Evolutionary conservation across 768 basidiomycete species (phyloP), one percentile per base, ranked within the genome.

Genomic region (Hygrocybe coccinea): DNA sequence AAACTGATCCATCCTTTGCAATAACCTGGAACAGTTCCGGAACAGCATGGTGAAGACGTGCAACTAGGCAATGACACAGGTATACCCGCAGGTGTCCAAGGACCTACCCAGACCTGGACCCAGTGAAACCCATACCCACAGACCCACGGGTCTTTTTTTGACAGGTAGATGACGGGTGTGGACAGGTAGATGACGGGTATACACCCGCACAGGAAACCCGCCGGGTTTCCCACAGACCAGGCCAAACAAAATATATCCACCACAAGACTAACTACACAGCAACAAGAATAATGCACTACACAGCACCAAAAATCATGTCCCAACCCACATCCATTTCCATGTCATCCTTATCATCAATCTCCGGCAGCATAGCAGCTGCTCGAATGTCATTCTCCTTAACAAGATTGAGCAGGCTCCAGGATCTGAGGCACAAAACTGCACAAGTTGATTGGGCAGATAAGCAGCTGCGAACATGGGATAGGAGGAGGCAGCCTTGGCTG

Each of bases 341-440:
- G 2, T 56, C 64, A 21, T 64, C 59, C n/a, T 60, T 57, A 14
- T 52, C 56, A 4, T 46, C 51, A 6, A 65, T 47, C 3, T 61
- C 60, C 34, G 61, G 58, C 22, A 57, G 37, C 8, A 41, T 39
- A 11, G 57, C 50, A 14, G 55, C 59, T 1, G 41, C 50, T 22
- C 57, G 46, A 11, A 66, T 37, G 59, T 72, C 67, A 9, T 47
- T 34, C 55, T 70, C 64, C 22, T 65, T 62, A 2, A 75, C 59
- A 0, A 68, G 51, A 3, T 63, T 66, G 29, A 67, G 14, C 0
- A 4, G 22, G 43, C 65, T 68, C 74, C 74, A 76, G 1, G 41
- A 54, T 5, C 67, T 66, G 0, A 75, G 62, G 54, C 74, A 76
- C 24, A 75, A 54, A 3, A 67, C 59, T 5, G 64, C 55, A 11